Conservation (phyloP, 345 rosid genomes). For the Orychophragmus violaceus region DNA sequence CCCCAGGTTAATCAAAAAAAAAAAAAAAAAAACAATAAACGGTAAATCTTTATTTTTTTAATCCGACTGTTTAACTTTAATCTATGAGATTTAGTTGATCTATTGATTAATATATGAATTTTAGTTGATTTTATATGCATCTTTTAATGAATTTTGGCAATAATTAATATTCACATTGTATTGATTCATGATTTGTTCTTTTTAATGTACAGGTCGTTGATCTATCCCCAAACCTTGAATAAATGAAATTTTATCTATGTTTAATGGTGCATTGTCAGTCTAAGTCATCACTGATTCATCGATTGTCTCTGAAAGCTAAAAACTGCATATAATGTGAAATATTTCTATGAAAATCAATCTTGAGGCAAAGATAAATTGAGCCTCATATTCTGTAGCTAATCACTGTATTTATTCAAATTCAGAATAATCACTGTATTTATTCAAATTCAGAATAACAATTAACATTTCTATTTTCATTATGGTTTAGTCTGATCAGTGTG, state of each 20-base stretch:
- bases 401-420: not conserved
- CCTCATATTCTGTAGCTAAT: not conserved
- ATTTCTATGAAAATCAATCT: no score
- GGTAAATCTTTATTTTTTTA: not conserved
- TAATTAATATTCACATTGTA: not conserved
- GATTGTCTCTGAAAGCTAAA: not conserved
- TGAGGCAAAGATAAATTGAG: not conserved
- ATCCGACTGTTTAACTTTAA: no score
- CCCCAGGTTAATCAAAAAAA: no score
- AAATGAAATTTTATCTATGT: not conserved
- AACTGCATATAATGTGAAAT: not conserved
- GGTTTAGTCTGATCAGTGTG: not conserved
- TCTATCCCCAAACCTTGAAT: not conserved
- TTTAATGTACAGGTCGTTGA: not conserved
- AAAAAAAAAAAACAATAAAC: no score
- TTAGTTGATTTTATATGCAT: not conserved
- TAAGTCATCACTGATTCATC: not conserved
- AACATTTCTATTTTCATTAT: not conserved
- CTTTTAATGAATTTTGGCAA: not conserved
- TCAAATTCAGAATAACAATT: no score
- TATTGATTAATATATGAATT: not conserved
- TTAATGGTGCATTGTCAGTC: not conserved
- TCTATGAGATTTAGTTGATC: not conserved
- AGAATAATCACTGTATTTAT: not conserved
- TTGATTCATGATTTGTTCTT: not conserved